Base-by-base conservation (phyloP, 208 protist species). In the Crithidia fasciculata region DNA sequence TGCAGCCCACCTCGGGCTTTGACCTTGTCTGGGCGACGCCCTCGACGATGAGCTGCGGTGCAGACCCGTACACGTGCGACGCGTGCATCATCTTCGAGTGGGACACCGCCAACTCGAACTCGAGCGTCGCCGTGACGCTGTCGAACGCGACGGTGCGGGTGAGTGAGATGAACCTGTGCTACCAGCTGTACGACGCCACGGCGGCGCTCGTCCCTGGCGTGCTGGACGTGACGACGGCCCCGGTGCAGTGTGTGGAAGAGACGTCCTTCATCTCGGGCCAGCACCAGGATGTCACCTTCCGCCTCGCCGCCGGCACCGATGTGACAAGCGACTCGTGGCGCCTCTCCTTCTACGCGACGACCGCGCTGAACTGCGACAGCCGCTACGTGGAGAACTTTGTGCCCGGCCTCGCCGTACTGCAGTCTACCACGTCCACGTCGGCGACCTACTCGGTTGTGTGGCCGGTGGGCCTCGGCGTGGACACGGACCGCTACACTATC, bases 371-470 rank as follows among this genome's bases (percentile, higher is more conserved):
- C 61, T 97, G 93, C 67, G 57, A 74, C 18, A 80, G 64, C 12
- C 67, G 69, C 44, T 92, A 93, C 84, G 80, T 84, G 40, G 76
- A 74, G 3, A 81, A 69, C 55, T 95, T 97, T 66, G 68, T 86
- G 36, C 60, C 78, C 0, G 91, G 78, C 15, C 54, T 78, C 40
- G 89, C 86, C 7, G 63, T 60, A 53, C 70, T 84, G 55, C 37
- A 72, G 45, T 53, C 37, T 8, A 50, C 62, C 43, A 93, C 69
- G 37, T 19, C 57, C 43, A 93, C 91, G n/a, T 75, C 62, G 16
- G 91, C 91, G 39, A 82, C 76, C 8, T 97, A 94, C 78, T 64
- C 54, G 56, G 63, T 97, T 18, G 72, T 94, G 75, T 97, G 93
- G 93, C 93, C 93, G 5, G 80, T 94, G 9, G 78, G 81, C 39